Evolutionary conservation across 2,329 filamentous ascomycete species (phyloP).

Genomic region (Colletotrichum theobromicola): DNA sequence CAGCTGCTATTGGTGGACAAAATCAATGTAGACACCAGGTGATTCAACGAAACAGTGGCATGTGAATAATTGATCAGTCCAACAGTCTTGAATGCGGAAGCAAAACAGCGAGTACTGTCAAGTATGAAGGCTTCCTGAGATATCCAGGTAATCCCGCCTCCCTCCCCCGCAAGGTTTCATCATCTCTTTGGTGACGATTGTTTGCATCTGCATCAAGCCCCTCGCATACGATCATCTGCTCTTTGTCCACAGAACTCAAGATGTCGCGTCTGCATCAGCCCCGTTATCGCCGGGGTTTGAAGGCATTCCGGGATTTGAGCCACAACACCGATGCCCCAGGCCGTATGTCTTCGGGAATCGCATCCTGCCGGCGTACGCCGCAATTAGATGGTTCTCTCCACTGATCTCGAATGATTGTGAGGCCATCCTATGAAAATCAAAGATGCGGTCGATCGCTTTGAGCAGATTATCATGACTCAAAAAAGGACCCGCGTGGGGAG

Average conservation of each 20-base stretch:
- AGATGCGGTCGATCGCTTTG: background rate
- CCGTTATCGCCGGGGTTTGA: conserved; percentile 17
- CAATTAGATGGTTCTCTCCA: background rate
- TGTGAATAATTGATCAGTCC: background rate
- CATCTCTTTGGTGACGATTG: background rate
- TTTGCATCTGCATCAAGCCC: background rate
- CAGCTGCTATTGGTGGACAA: background rate
- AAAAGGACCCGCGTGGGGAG: background rate
- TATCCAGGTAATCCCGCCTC: background rate
- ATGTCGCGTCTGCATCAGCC: background rate
- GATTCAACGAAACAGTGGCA: background rate
- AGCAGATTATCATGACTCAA: background rate
- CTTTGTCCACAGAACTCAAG: background rate
- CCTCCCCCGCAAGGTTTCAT: background rate
- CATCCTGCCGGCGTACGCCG: background rate
- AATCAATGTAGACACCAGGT: background rate
- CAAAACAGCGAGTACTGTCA: background rate
- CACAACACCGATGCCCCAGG: background rate
- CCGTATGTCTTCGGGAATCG: background rate
- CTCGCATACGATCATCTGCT: background rate
- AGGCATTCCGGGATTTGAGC: conserved; percentile 24
- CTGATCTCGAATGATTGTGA: background rate
- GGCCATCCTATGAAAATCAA: background rate
- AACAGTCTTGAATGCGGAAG: background rate
- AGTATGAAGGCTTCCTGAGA: background rate